phyloP scores from a whole-genome alignment of 2,329 filamentous ascomycete genomes.

The Trichophyton equinum region DNA sequence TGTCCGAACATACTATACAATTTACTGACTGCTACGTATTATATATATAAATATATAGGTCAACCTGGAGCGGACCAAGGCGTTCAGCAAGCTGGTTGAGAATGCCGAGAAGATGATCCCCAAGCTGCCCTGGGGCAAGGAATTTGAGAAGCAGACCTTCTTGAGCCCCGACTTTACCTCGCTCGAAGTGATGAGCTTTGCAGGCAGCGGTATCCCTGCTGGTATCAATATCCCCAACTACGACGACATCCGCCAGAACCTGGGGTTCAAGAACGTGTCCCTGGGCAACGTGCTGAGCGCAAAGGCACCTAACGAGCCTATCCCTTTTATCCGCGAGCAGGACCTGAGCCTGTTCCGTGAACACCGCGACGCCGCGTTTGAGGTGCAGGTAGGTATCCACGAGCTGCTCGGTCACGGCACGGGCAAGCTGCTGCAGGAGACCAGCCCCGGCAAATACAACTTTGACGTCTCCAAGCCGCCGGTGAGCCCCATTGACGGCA shows the following conservation, averaged over 20 bases:
- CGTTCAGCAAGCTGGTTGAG: constrained; percentile 74
- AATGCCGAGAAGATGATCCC: constrained; percentile 74
- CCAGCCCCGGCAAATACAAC: constrained; percentile 67
- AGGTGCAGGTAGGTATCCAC: constrained; percentile 91
- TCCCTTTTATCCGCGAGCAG: constrained; percentile 72
- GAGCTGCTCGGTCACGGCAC: constrained; percentile 83
- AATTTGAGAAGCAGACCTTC: constrained; percentile 96
- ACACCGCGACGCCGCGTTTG: constrained; percentile 77
- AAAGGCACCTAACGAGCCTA: constrained; percentile 81
- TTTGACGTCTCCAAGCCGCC: constrained; percentile 76
- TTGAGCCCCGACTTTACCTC: constrained; percentile 91
- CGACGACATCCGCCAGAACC: constrained; percentile 47
- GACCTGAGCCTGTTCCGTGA: constrained; percentile 70
- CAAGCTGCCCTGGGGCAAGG: constrained; percentile 71
- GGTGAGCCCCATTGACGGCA: constrained; percentile 62
- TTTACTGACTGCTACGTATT: constrained; percentile 30
- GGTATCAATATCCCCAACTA: constrained; percentile 49
- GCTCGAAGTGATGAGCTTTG: constrained; percentile 78
- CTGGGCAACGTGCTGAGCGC: constrained; percentile 86
- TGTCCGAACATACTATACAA: constrained; percentile 16
- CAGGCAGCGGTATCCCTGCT: constrained; percentile 49
- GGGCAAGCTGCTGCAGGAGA: constrained; percentile 87
- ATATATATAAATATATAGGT: constrained; percentile 31
- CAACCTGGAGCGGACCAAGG: constrained; percentile 78
- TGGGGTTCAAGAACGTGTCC: constrained; percentile 61